These are phyloP conservation scores for Phytophthora pini DNA, from an alignment of 352 stramenopile genomes.

Conservation along the genomic window DNA sequence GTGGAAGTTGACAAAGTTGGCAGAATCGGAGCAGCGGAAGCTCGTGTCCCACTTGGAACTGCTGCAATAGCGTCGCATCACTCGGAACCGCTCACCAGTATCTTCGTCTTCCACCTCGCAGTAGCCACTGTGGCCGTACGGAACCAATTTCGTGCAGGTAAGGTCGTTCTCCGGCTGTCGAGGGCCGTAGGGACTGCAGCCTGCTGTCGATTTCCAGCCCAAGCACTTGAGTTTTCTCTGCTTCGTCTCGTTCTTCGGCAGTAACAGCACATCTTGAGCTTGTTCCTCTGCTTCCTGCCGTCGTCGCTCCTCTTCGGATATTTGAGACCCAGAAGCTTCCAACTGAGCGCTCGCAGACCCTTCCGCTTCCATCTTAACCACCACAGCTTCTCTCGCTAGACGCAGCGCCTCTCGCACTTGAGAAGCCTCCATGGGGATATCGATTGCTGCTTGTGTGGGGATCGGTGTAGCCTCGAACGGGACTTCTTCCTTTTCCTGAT, in stretches of 20 bases:
- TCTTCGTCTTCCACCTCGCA: slow-evolving; percentile 42
- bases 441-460: slow-evolving; percentile 22
- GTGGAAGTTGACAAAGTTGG: slow-evolving; percentile 56
- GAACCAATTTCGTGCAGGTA: slow-evolving; percentile 22
- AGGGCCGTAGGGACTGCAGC: slow-evolving; percentile 35
- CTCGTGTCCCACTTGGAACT: slow-evolving; percentile 38
- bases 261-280: slow-evolving; percentile 37
- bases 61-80: slow-evolving; percentile 50
- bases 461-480: slow-evolving; percentile 8
- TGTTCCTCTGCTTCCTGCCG: slow-evolving; percentile 38
- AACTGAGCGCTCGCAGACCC: slow-evolving; percentile 5
- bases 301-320: slow-evolving; percentile 14
- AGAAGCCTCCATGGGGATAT: slow-evolving; percentile 28
- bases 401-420: slow-evolving; percentile 24
- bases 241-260: slow-evolving; percentile 34
- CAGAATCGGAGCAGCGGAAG: slow-evolving; percentile 53
- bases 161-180: slow-evolving; percentile 31
- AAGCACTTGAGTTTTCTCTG: slow-evolving; percentile 33
- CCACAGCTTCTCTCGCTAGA: slow-evolving; percentile 19
- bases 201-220: slow-evolving; percentile 34
- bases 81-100: slow-evolving; percentile 39
- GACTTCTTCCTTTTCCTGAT: background rate
- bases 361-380: slow-evolving; percentile 23
- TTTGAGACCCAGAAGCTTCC: slow-evolving; percentile 8
- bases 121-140: slow-evolving; percentile 51